A percentile compares a stretch with the other conserved stretches of the same genome.
Conservation (phyloP, 257 asterid species). For the Solanum dulcamara region DNA sequence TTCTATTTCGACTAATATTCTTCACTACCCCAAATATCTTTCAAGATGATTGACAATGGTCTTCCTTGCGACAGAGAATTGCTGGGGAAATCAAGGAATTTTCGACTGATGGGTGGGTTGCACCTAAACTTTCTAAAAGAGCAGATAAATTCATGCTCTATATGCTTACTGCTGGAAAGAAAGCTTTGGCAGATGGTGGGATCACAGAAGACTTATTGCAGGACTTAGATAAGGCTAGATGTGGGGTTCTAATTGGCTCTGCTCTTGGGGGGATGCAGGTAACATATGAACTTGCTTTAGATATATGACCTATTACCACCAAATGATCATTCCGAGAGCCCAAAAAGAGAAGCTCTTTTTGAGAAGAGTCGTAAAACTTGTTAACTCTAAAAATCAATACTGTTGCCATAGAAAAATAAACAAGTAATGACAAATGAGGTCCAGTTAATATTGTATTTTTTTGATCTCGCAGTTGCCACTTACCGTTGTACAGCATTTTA, state of each 20-base stretch:
- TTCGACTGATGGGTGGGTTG: slow-evolving; percentile 31
- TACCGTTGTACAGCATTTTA: not conserved
- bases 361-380: not conserved
- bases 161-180: slow-evolving; percentile 37
- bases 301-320: not conserved
- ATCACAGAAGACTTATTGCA: slow-evolving; percentile 22
- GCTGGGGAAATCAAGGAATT: slow-evolving; percentile 42
- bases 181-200: slow-evolving; percentile 35
- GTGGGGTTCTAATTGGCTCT: slow-evolving; percentile 41
- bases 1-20: not conserved
- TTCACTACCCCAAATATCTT: not conserved
- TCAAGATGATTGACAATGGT: not conserved
- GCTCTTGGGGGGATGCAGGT: slow-evolving; percentile 45
- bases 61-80: slow-evolving; percentile 19
- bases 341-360: not conserved
- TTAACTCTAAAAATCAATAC: not conserved
- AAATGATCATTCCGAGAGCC: not conserved
- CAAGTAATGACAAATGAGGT: not conserved
- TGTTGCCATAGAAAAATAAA: not conserved
- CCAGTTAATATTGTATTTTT: not conserved
- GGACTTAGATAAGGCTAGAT: slow-evolving; percentile 25
- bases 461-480: not conserved
- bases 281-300: not conserved
- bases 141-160: slow-evolving; percentile 35
- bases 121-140: slow-evolving; percentile 30